phyloP scores from a whole-genome alignment of 306 rosid species.

The Acacia confusa region DNA sequence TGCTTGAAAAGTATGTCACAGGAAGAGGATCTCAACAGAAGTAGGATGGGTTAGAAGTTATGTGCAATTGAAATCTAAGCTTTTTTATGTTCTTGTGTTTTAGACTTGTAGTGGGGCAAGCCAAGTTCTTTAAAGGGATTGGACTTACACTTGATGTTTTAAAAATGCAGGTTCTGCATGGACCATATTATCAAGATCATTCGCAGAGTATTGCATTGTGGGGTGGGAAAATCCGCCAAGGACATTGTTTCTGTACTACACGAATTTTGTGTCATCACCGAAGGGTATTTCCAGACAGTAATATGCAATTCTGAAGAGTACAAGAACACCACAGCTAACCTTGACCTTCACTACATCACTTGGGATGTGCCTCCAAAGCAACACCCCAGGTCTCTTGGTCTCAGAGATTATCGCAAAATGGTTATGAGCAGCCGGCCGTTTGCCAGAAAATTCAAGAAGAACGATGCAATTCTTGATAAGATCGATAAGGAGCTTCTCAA shows the following conservation, averaged over 20 bases:
- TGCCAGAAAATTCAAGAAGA: slow-evolving; percentile 81
- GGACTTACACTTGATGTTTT: not conserved
- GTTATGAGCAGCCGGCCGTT: slow-evolving; percentile 73
- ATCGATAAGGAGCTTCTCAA: slow-evolving; percentile 72
- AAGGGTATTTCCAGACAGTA: slow-evolving; percentile 87
- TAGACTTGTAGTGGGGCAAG: not conserved
- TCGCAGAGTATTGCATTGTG: slow-evolving; percentile 60
- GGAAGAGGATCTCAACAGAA: not conserved
- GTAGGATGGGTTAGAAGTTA: not conserved
- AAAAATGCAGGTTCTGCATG: slow-evolving; percentile 61
- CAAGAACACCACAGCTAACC: slow-evolving; percentile 81
- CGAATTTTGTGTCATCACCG: slow-evolving; percentile 87
- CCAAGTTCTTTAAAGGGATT: not conserved
- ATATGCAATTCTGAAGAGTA: slow-evolving; percentile 70
- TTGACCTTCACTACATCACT: slow-evolving; percentile 84
- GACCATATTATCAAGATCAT: slow-evolving; percentile 75
- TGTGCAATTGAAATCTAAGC: not conserved
- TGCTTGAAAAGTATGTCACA: no score
- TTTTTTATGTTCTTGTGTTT: not conserved
- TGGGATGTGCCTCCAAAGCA: slow-evolving; percentile 97
- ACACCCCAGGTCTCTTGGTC: slow-evolving; percentile 78
- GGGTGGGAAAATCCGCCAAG: slow-evolving; percentile 96
- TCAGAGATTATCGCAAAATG: slow-evolving; percentile 58
- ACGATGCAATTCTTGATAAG: slow-evolving; percentile 59
- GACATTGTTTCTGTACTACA: slow-evolving; percentile 83